A percentile compares a stretch with the other conserved stretches of the same genome.
Evolutionary conservation across 805 yeast genomes (phyloP).

Genomic region (Yarrowia sp.): DNA sequence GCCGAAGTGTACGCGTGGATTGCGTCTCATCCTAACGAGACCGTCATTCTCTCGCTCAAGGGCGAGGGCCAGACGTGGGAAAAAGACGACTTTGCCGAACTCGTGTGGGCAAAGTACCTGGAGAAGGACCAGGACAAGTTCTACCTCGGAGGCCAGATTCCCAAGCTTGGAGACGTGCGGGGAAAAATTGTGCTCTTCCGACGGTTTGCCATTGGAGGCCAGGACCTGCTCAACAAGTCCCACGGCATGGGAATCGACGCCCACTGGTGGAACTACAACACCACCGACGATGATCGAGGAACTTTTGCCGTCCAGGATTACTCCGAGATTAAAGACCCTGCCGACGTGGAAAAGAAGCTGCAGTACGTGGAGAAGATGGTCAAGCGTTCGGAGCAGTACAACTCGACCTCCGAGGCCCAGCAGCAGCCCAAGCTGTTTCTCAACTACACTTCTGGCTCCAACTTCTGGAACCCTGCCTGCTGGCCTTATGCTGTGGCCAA

Average conservation of each 20-base stretch:
- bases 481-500: conserved; percentile 71
- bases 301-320: conserved; percentile 65
- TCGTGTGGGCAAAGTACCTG: conserved; percentile 57
- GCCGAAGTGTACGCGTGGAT: conserved; percentile 59
- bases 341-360: conserved; percentile 56
- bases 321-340: conserved; percentile 55
- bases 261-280: conserved; percentile 61
- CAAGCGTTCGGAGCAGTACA: conserved; percentile 50
- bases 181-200: conserved; percentile 67
- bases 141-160: conserved; percentile 56
- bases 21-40: conserved; percentile 51
- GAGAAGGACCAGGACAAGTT: conserved; percentile 50
- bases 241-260: conserved; percentile 63
- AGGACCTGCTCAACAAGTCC: conserved; percentile 42
- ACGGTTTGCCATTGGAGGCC: conserved; percentile 53
- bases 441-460: conserved; percentile 71
- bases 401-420: conserved; percentile 40
- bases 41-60: conserved; percentile 64
- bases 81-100: conserved; percentile 62
- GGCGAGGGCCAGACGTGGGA: conserved; percentile 74
- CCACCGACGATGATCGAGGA: conserved; percentile 63
- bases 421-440: conserved; percentile 59
- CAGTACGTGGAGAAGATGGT: conserved; percentile 55
- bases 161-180: conserved; percentile 57
- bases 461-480: conserved; percentile 63